Evolutionary conservation across 1,284 basidiomycete genomes (phyloP), one percentile per base, ranked within the genome.

Genomic region (Leccinum angustisporum): DNA sequence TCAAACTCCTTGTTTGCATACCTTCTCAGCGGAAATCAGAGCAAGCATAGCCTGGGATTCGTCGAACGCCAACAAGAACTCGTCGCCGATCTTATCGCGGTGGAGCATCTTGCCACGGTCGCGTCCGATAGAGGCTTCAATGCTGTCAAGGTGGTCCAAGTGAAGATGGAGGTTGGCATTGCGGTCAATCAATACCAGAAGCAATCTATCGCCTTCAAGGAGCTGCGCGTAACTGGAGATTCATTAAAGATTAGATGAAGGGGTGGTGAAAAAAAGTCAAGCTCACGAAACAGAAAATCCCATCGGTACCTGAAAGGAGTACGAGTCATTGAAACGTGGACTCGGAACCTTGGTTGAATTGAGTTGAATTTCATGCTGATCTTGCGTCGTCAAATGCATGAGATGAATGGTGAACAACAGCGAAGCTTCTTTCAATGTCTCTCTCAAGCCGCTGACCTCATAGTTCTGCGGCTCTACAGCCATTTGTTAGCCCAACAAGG

Each of bases 351-450:
- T 63, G 0, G 56, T 72, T 0, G 70, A n/a, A 65, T 83, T 67
- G 1, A 81, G 66, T 61, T 79, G 79, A 57, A 83, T 65, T 0
- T 70, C 68, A 2, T 85, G 80, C 13, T 72, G 73, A 61, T 85
- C 78, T 25, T 79, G 76, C 4, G 75, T 66, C 0, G 77, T 77
- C 18, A 86, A 63, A 18, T 77, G 69, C 53, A 85, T 65, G 1
- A 67, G 62, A 60, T 78, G 71, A 14, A 84, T 66, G 1, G 70
- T 76, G 61, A 80, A 80, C 57, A 71, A 57, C 13, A 77, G 36
- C 1, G 63, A 60, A 13, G 78, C 68, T 4, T 72, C 71, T 14
- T 67, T 59, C 46, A 60, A 61, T 0, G 56, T 67, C 31, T 70
- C 68, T 33, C 54, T 60, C 7, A 14, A 30, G 11, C 75, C 74